Percentiles rank a stretch among this genome's conserved stretches.
These are phyloP conservation scores for Pseudogymnoascus sp. DNA, from an alignment of 2,329 filamentous ascomycete genomes.

Conservation along the genomic window DNA sequence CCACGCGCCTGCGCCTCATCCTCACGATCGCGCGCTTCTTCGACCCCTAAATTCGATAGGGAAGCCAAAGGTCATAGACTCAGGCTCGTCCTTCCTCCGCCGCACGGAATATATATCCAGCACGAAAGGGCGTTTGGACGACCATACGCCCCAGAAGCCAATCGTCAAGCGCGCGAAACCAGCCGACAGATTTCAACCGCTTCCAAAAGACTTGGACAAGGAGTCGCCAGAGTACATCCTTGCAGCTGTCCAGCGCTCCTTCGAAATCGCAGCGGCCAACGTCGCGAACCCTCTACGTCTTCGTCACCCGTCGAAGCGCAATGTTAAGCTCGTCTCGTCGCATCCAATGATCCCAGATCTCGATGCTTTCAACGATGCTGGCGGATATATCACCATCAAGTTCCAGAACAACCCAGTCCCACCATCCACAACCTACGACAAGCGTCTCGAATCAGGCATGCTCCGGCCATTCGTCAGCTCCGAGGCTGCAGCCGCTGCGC, in stretches of 20 bases:
- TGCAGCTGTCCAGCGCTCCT: constrained; percentile 58
- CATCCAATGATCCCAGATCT: constrained; percentile 58
- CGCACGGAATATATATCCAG: constrained; percentile 89
- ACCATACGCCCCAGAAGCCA: constrained; percentile 34
- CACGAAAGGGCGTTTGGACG: constrained; percentile 43
- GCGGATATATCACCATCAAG: constrained; percentile 62
- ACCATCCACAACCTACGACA: constrained; percentile 46
- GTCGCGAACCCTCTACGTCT: constrained; percentile 47
- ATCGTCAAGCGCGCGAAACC: constrained; percentile 36
- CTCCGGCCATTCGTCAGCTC: constrained; percentile 53
- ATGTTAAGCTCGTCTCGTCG: constrained; percentile 51
- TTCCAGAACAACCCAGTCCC: constrained; percentile 58
- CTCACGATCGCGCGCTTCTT: constrained; percentile 76
- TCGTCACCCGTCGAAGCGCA: constrained; percentile 49
- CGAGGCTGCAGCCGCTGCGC: constrained; percentile 46
- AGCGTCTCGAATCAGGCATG: constrained; percentile 52
- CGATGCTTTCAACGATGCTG: constrained; percentile 61
- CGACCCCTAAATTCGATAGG: constrained; percentile 76
- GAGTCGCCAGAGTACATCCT: constrained; percentile 60
- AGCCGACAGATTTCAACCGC: constrained; percentile 38
- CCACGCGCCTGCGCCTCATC: constrained; percentile 63
- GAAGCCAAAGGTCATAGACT: constrained; percentile 68
- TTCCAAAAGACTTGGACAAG: constrained; percentile 43
- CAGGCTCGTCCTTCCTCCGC: constrained; percentile 85
- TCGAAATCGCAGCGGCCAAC: constrained; percentile 46